A percentile compares a stretch with the other conserved stretches of the same genome.
These are phyloP conservation scores for Talinum fruticosum DNA, from an alignment of 148 eudicot species.

Conservation along the genomic window DNA sequence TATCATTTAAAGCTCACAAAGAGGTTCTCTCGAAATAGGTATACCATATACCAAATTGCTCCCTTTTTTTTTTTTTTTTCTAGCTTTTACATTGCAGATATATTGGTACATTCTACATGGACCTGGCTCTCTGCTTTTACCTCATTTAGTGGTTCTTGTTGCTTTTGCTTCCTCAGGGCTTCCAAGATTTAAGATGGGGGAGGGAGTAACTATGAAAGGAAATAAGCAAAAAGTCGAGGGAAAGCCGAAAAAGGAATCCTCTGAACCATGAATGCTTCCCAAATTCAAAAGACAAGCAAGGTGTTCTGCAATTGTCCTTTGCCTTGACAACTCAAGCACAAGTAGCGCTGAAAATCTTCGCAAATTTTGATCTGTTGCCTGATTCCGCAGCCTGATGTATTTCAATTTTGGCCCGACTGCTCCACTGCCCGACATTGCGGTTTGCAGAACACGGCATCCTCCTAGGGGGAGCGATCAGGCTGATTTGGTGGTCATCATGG, in stretches of 20 bases:
- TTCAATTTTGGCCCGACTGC: neutral
- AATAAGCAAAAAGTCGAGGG: neutral
- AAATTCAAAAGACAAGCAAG: neutral
- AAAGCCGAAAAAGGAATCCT: neutral
- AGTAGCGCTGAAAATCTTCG: neutral
- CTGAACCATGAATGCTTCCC: neutral
- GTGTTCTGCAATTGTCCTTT: neutral
- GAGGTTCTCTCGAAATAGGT: slow-evolving; percentile 59
- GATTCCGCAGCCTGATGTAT: neutral
- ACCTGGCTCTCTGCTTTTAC: neutral
- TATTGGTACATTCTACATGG: neutral
- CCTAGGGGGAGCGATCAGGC: too few species aligned
- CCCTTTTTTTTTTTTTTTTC: neutral
- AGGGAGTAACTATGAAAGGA: neutral
- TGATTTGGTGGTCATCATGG: too few species aligned
- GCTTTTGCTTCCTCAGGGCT: neutral
- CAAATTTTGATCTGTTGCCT: neutral
- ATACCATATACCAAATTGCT: slow-evolving; percentile 5
- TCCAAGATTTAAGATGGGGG: neutral
- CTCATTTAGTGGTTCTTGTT: neutral
- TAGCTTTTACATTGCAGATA: neutral
- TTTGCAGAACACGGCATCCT: too few species aligned
- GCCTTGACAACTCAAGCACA: neutral
- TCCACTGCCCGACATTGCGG: neutral
- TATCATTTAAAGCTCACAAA: slow-evolving; percentile 92